These are phyloP conservation scores for Macrotyloma uniflorum DNA, from an alignment of 306 rosid genomes.

Conservation along the genomic window DNA sequence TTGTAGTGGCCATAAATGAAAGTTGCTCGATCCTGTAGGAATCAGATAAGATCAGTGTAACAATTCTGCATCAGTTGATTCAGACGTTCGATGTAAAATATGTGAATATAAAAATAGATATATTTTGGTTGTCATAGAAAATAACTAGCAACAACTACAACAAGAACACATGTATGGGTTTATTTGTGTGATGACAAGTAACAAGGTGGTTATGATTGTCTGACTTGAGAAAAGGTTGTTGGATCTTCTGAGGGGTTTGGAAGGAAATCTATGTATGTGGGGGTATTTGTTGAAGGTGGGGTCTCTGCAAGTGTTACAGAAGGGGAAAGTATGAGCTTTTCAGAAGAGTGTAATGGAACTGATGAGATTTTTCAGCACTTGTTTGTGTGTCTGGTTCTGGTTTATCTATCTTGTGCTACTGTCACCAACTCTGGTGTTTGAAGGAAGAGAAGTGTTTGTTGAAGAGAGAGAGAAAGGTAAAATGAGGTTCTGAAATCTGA, in stretches of 20 bases:
- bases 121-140: background rate
- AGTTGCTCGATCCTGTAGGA: background rate
- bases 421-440: constrained; percentile 53
- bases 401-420: constrained; percentile 44
- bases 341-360: background rate
- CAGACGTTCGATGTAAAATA: no score
- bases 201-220: background rate
- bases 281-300: constrained; percentile 58
- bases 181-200: background rate
- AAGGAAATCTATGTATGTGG: background rate
- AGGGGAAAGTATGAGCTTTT: background rate
- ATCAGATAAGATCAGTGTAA: no score
- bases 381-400: constrained; percentile 13
- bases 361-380: background rate
- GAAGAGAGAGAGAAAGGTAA: background rate
- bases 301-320: constrained; percentile 38
- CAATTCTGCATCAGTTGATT: no score
- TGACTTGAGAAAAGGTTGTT: background rate
- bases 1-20: background rate
- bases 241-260: constrained; percentile 5
- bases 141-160: background rate
- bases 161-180: background rate
- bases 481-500: constrained; percentile 7
- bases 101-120: background rate
- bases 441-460: constrained; percentile 27